Percentiles rank a stretch among this genome's conserved stretches.
Conservation (phyloP, 2,329 filamentous ascomycete genomes). For the Dryadomyces quercus-mongolicae region DNA sequence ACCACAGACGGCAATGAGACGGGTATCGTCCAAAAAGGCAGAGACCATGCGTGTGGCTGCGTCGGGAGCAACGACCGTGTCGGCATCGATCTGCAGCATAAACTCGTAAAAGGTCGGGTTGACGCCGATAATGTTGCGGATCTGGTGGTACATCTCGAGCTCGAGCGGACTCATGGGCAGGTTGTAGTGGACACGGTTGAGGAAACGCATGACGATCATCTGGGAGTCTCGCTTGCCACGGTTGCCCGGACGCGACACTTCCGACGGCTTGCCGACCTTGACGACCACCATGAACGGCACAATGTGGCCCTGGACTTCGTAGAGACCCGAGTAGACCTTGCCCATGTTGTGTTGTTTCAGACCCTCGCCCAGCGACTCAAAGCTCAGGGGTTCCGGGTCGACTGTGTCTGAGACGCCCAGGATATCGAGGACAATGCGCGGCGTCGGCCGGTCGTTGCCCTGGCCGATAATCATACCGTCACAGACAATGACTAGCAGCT, state of each 20-base stretch:
- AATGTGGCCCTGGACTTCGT: constrained; percentile 95
- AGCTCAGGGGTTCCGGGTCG: constrained; percentile 90
- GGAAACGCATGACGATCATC: constrained; percentile 96
- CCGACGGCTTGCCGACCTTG: constrained; percentile 95
- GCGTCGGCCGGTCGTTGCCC: constrained; percentile 91
- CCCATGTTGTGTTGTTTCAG: constrained; percentile 99
- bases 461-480: constrained; percentile 99
- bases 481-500: constrained; percentile 82
- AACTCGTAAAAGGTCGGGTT: constrained; percentile 98
- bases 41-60: constrained; percentile 87
- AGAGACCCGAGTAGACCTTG: constrained; percentile 94
- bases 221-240: constrained; percentile 99
- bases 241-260: constrained; percentile 89
- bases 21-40: constrained; percentile 80
- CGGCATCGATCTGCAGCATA: constrained; percentile 90
- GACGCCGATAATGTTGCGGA: constrained; percentile 96
- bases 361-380: constrained; percentile 91
- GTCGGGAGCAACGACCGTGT: constrained; percentile 85
- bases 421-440: constrained; percentile 92
- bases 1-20: constrained; percentile 87
- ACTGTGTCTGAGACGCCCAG: constrained; percentile 87
- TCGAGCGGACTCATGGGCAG: constrained; percentile 91
- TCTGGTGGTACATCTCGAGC: constrained; percentile 97
- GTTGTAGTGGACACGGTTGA: constrained; percentile 98
- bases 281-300: constrained; percentile 95